These are phyloP conservation scores for Saturnispora dispora DNA, from an alignment of 805 yeast species.

Conservation along the genomic window DNA sequence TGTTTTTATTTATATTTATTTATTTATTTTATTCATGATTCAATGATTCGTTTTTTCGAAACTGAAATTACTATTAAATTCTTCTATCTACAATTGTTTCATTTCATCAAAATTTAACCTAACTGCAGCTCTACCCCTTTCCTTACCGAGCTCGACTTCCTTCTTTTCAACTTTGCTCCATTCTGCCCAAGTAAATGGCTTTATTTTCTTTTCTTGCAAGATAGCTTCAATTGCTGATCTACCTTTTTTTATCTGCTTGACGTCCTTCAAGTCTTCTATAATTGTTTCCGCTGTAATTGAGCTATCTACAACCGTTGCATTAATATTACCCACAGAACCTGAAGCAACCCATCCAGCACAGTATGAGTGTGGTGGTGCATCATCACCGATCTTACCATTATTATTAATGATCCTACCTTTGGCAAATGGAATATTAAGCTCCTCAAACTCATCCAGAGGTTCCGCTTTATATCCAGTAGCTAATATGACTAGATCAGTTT, in stretches of 20 bases:
- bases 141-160: constrained; percentile 44
- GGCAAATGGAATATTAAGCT: constrained; percentile 38
- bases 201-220: constrained; percentile 15
- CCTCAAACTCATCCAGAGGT: constrained; percentile 50
- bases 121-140: constrained; percentile 43
- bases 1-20: constrained; percentile 8
- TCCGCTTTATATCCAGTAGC: constrained; percentile 78
- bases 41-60: constrained; percentile 5
- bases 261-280: constrained; percentile 36
- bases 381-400: constrained; percentile 34
- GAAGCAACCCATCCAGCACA: constrained; percentile 86
- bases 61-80: neutral
- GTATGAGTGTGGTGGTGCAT: constrained; percentile 43
- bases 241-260: constrained; percentile 22
- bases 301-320: constrained; percentile 81
- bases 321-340: constrained; percentile 86
- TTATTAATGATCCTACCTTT: constrained; percentile 39
- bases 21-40: constrained; percentile 11
- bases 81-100: constrained; percentile 27
- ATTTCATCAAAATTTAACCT: constrained; percentile 47
- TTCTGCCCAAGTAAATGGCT: constrained; percentile 49
- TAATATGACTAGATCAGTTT: constrained; percentile 61
- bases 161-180: constrained; percentile 52
- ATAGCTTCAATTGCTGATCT: constrained; percentile 22
- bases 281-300: constrained; percentile 64